Percentiles rank a stretch among this genome's conserved stretches.
Conservation (phyloP, 345 rosid species). For the Kernera saxatilis region DNA sequence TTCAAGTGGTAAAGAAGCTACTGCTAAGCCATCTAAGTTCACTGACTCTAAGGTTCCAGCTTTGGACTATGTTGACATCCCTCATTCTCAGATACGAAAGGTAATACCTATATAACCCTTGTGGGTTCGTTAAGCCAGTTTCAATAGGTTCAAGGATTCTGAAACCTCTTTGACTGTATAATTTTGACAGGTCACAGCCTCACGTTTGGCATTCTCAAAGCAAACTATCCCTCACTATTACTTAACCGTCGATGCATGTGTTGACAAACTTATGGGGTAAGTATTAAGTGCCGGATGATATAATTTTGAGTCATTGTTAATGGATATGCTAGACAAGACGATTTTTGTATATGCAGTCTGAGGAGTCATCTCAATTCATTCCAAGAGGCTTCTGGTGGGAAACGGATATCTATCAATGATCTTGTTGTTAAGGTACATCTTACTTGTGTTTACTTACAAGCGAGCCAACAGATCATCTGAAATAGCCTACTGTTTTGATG, state of each 20-base stretch:
- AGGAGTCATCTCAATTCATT: slow-evolving; percentile 71
- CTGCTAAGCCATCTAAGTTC: slow-evolving; percentile 46
- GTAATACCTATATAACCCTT: slow-evolving; percentile 22
- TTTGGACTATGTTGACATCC: slow-evolving; percentile 83
- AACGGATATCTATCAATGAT: slow-evolving; percentile 87
- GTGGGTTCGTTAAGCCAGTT: background rate
- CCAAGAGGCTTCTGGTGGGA: slow-evolving; percentile 92
- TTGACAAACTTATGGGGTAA: slow-evolving; percentile 89
- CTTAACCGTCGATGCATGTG: slow-evolving; percentile 84
- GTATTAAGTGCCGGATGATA: slow-evolving; percentile 13
- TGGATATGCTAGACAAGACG: background rate
- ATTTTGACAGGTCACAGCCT: slow-evolving; percentile 75
- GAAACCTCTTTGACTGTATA: slow-evolving; percentile 17
- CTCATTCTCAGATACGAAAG: slow-evolving; percentile 95
- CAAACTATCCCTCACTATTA: slow-evolving; percentile 98
- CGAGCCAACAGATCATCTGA: background rate
- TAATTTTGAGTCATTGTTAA: background rate
- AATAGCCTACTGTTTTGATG: background rate
- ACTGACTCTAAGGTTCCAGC: slow-evolving; percentile 42
- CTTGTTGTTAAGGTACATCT: slow-evolving; percentile 88
- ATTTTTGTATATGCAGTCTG: slow-evolving; percentile 45
- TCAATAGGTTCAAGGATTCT: background rate
- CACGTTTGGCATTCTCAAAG: slow-evolving; percentile 85
- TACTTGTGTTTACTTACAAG: background rate
- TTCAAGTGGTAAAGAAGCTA: slow-evolving; percentile 61